phyloP scores from a whole-genome alignment of 495 filamentous ascomycete species.

The Rusavskia elegans region DNA sequence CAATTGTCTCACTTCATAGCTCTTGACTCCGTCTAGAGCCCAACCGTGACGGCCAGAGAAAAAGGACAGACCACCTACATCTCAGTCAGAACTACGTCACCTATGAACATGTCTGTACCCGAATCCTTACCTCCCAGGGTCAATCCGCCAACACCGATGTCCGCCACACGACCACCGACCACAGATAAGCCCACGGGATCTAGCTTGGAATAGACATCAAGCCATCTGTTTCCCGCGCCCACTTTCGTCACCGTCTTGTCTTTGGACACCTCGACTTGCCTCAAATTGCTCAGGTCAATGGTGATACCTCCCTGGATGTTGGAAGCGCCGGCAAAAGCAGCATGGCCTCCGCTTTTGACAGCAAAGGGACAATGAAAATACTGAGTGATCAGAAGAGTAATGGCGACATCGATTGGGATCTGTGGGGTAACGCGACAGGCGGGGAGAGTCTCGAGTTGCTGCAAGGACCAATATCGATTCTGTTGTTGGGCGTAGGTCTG shows the following conservation, averaged over 20 bases:
- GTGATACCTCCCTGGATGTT: conserved; percentile 37
- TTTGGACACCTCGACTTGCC: conserved; percentile 30
- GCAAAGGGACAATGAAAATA: conserved; percentile 25
- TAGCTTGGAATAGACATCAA: conserved; percentile 35
- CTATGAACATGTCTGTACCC: conserved; percentile 9
- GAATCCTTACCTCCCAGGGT: conserved; percentile 24
- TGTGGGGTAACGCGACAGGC: conserved; percentile 31
- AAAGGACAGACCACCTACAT: conserved; percentile 22
- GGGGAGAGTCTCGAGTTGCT: conserved; percentile 25
- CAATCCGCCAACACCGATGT: conserved; percentile 44
- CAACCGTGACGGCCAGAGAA: conserved; percentile 31
- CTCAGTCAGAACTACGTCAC: background rate
- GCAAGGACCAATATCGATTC: conserved; percentile 31
- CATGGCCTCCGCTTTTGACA: conserved; percentile 36
- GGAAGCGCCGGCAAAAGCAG: conserved; percentile 31
- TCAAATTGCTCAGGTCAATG: conserved; percentile 27
- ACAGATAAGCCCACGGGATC: conserved; percentile 29
- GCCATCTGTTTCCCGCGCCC: conserved; percentile 36
- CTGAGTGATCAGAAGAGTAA: conserved; percentile 4
- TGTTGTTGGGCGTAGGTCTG: conserved; percentile 16
- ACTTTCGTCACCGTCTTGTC: conserved; percentile 27
- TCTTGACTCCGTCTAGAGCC: conserved; percentile 32
- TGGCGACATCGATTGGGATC: conserved; percentile 18
- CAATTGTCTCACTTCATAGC: conserved; percentile 24
- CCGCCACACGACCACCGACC: conserved; percentile 37